Conservation (phyloP, 768 basidiomycete genomes). For the Pisolithus marmoratus region DNA sequence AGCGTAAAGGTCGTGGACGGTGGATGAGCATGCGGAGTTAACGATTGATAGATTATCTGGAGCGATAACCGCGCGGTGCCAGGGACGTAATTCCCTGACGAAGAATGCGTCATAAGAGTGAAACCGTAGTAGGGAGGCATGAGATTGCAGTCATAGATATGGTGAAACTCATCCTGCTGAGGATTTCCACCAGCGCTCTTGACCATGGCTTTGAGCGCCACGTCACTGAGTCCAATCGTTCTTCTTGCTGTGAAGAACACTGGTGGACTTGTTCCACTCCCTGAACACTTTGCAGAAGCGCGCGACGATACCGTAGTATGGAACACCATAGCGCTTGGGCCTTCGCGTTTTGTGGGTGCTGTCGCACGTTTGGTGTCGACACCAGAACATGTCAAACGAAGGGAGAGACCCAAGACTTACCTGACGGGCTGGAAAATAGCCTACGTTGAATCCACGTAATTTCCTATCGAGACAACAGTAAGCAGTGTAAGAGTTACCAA, state of each 20-base stretch:
- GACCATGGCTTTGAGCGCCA: slow-evolving; percentile 18
- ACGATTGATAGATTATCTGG: slow-evolving; percentile 31
- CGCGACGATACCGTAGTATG: background rate
- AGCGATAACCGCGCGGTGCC: slow-evolving; percentile 34
- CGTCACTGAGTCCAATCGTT: slow-evolving; percentile 45
- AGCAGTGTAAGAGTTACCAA: background rate
- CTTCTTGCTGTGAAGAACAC: slow-evolving; percentile 5
- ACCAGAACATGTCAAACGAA: too few species aligned
- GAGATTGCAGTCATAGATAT: slow-evolving; percentile 37
- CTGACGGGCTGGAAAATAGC: too few species aligned
- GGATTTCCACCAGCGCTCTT: slow-evolving; percentile 9
- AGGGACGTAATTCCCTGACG: slow-evolving; percentile 34
- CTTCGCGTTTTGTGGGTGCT: background rate
- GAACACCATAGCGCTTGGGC: background rate
- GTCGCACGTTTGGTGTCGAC: background rate
- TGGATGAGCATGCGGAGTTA: slow-evolving; percentile 50
- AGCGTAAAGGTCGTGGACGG: slow-evolving; percentile 35
- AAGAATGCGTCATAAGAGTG: slow-evolving; percentile 55
- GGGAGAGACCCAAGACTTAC: too few species aligned
- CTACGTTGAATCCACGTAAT: background rate
- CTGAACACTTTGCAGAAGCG: slow-evolving; percentile 34
- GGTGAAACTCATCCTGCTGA: slow-evolving; percentile 21
- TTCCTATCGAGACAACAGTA: background rate
- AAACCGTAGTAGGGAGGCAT: slow-evolving; percentile 44
- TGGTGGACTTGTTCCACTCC: slow-evolving; percentile 33